Base-by-base conservation (phyloP, 768 basidiomycete genomes). In the Pleurotus tuber-regium region DNA sequence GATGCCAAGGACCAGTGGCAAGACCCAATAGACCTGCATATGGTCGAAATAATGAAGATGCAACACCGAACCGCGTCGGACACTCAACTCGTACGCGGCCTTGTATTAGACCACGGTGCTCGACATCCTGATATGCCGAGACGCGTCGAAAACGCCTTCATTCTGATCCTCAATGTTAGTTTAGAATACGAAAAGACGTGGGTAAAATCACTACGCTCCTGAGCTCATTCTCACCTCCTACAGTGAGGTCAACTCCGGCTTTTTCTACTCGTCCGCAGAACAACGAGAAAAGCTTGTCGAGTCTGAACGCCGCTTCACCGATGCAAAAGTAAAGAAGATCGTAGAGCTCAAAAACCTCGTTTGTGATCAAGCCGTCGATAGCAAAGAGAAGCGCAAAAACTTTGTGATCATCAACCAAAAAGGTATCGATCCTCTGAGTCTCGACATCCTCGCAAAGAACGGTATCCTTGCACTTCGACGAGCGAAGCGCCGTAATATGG, bases 21-120 rank as follows among this genome's bases (percentile, higher is more conserved):
- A 48, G 86, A 94, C 59, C 93, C 95, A 43, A 95, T 98, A 64
- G 97, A 99, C 74, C 77, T 99, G 51, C 96, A 98, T 72, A 99
- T 99, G 97, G 76, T 99, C 46, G 97, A 99, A 72, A 86, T 98
- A 56, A 98, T 98, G 97, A 98, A 98, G 76, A 99, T 99, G 97
- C 96, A 97, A 69, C 97, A 99, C 73, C 89, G 95, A 61, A 95
- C 89, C 36, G 93, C 97, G 56, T 93, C 92, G 19, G 97, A 99
- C 69, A 99, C 97, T 25, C 90, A 97, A 66, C 83, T 99, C 31
- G 76, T 99, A 61, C 88, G 91, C 60, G 97, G 97, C 29, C 79
- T 99, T 52, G 97, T 99, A 39, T 78, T 99, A 60, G 97, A 99
- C 72, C 96, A 98, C 65, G 96, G 97, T 58, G 92, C 91, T 51